Base-by-base conservation (phyloP, 1,284 basidiomycete genomes). In the Sanghuangporus sanghuang region DNA sequence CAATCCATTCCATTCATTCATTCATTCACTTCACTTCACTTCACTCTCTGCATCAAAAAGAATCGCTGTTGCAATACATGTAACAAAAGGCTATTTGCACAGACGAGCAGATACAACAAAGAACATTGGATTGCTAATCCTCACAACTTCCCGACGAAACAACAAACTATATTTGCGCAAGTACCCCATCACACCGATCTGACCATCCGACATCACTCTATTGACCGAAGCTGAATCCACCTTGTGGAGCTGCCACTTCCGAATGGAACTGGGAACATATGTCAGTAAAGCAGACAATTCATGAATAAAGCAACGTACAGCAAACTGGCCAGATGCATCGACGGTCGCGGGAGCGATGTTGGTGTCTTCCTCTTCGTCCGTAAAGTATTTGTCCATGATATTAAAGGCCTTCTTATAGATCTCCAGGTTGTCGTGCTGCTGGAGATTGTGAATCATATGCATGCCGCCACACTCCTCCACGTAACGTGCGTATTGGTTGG, bases 321-420 rank as follows among this genome's bases (percentile, higher is more conserved):
- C 93, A 79, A 98, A 99, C 52, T 90, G 85, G 67, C 95, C 95
- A 27, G 88, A 81, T 39, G 93, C 85, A 73, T 98, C 95, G 53
- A 98, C 93, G 61, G 85, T 85, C 6, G 95, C 87, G 32, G 88
- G 88, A 53, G 80, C 83, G 69, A 94, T 90, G 54, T 86, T 91
- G 55, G 90, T 87, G 72, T 92, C 91, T 57, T 93, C 90, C 70
- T 93, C 90, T 69, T 93, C 91, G 69, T 93, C 90, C 40, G 91
- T 90, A 87, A 93, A 92, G 78, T 92, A 94, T 73, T 92, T 96
- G 79, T 96, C 95, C 95, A 97, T 97, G 75, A 98, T 98, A 78
- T 95, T 96, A 86, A 97, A 99, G 67, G 96, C 96, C 82, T 99
- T 99, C 85, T 98, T 98, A 83, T 99, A 93, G 73, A 99, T 99